Base-by-base conservation (phyloP, 805 yeast species). In the Nakazawaea wyomingensis region DNA sequence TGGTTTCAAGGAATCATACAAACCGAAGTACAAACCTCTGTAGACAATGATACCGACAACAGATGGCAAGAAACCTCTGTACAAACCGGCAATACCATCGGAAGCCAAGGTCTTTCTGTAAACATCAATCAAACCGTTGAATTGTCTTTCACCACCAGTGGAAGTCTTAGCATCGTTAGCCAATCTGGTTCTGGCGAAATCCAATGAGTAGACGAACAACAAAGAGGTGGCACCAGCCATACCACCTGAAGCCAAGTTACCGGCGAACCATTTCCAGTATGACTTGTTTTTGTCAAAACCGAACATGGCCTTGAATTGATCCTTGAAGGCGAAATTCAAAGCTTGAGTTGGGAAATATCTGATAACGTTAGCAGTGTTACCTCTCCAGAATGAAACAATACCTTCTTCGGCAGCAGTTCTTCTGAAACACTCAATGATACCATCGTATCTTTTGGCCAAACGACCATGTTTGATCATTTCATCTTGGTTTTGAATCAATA, bases 271-370 rank as follows among this genome's bases (percentile, higher is more conserved):
- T 64, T 68, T 71, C 80, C 85, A 82, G 86, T 89, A 89, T 60
- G 85, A 83, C 61, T 88, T 96, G 43, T 84, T 88, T 82, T 89
- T 89, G 83, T 89, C 89, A 88, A 88, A 88, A 75, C 96, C 96
- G 69, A 89, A 89, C 83, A 89, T 71, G 61, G 81, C 80, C 83
- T 89, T 89, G 78, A 90, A 86, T 76, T 87, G 85, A 72, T 90
- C 97, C 80, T 89, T 90, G 91, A 89, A 90, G 64, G 97, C 97
- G 64, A 89, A 90, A 85, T 89, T 89, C 68, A 89, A 81, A 62
- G 97, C 97, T 77, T 89, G 97, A 70, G 97, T 90, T 72, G 97
- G 97, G 95, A 89, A 89, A 82, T 90, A 89, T 80, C 97, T 86
- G 77, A 89, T 83, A 68, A 89, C 97, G 75, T 89, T 89, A 64